A percentile compares a stretch with the other conserved stretches of the same genome.
phyloP scores from a whole-genome alignment of 2,329 filamentous ascomycete species.

The Gremmenia infestans region DNA sequence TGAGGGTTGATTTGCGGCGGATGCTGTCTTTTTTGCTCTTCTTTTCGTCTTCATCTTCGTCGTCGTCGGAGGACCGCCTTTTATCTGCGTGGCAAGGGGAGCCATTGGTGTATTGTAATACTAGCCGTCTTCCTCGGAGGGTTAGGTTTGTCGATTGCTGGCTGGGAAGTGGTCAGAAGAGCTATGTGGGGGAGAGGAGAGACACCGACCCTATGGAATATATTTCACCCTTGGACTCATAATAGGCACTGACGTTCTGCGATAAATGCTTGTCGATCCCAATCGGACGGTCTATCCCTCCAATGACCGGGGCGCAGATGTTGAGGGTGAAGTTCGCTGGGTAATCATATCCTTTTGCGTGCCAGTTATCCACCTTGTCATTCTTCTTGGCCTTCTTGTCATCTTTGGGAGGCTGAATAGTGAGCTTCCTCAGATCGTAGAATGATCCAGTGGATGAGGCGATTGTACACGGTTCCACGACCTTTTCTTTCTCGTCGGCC shows the following conservation, averaged over 20 bases:
- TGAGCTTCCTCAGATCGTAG: constrained; percentile 31
- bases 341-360: constrained; percentile 70
- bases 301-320: constrained; percentile 72
- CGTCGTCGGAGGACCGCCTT: constrained; percentile 27
- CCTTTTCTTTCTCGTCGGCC: constrained; percentile 23
- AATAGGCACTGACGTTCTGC: constrained; percentile 76
- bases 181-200: constrained; percentile 1
- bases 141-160: constrained; percentile 50
- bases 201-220: constrained; percentile 70
- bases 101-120: constrained; percentile 71
- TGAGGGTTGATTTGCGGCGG: constrained; percentile 72
- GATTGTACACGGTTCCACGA: constrained; percentile 29
- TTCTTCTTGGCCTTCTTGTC: constrained; percentile 42
- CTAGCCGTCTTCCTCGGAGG: constrained; percentile 66
- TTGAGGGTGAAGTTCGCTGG: constrained; percentile 79
- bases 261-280: constrained; percentile 58
- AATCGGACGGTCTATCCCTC: constrained; percentile 55
- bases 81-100: constrained; percentile 62
- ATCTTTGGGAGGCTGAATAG: constrained; percentile 23
- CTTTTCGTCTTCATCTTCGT: constrained; percentile 33
- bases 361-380: constrained; percentile 53
- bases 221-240: constrained; percentile 57
- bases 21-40: constrained; percentile 26
- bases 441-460: constrained; percentile 27
- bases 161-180: constrained; percentile 34